A percentile compares a stretch with the other conserved stretches of the same genome.
Conservation (phyloP, 2,329 filamentous ascomycete genomes). For the Thielaviopsis euricoi region DNA sequence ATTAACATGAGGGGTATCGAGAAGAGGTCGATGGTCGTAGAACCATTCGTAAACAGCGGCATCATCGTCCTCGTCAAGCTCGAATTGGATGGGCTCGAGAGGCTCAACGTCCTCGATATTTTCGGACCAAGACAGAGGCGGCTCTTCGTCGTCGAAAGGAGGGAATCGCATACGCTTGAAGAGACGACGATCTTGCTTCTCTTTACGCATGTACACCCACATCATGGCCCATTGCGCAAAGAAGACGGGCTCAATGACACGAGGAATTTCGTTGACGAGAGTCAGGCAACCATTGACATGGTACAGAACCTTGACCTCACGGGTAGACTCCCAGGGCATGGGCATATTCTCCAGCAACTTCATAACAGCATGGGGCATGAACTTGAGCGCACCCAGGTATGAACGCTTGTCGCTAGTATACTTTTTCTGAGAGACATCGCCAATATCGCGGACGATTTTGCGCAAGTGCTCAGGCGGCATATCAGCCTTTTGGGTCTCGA, state of each 20-base stretch:
- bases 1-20: constrained; percentile 87
- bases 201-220: constrained; percentile 97
- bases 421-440: constrained; percentile 97
- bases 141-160: constrained; percentile 96
- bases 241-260: constrained; percentile 95
- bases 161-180: constrained; percentile 99
- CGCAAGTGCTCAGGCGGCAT: constrained; percentile 97
- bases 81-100: constrained; percentile 94
- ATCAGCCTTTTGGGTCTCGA: constrained; percentile 95
- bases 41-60: constrained; percentile 89
- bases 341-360: constrained; percentile 99
- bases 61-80: constrained; percentile 88
- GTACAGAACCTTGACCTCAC: constrained; percentile 95
- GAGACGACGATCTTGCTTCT: constrained; percentile 87
- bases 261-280: constrained; percentile 86
- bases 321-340: constrained; percentile 95
- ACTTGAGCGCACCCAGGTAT: constrained; percentile 92
- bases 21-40: constrained; percentile 80
- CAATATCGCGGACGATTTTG: constrained; percentile 97
- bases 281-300: constrained; percentile 97
- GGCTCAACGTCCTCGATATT: constrained; percentile 98
- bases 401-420: constrained; percentile 97
- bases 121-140: constrained; percentile 92
- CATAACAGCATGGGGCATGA: constrained; percentile 96
- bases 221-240: constrained; percentile 98